Evolutionary conservation across 164 flowering plant species (phyloP), one percentile per base, ranked within the genome.

Genomic region (Tetracentron sinense): DNA sequence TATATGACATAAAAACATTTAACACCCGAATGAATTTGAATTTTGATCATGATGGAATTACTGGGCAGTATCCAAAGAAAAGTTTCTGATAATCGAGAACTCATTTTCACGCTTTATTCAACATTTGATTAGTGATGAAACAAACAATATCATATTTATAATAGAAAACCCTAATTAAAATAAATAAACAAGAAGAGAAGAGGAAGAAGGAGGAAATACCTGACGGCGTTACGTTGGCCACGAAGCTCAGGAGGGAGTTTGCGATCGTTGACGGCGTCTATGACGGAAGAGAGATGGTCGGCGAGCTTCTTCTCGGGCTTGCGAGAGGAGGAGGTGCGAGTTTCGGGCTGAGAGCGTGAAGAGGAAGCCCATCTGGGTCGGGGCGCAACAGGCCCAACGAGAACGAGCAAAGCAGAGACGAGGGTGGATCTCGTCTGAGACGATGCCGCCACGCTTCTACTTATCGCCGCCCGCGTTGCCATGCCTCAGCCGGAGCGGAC

Each of bases 231-330:
- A 30, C 92, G 87, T 17, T 77, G 88, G 60, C 92, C 96, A 33
- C 96, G 97, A 52, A 92, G 88, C 59, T 92, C 90, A 0, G 97
- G 94, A 11, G 96, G 97, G 17, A 92, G 92, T 50, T 89, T 92
- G 0, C 92, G 85, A 55, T 89, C 96, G 58, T 92, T 78, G 55
- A 84, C 87, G 65, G 85, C 85, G 74, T 89, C 97, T 6, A 84
- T 77, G 10, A 82, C 90, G 26, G 84, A 67, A 25, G 96, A 82
- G 11, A 92, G 81, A 59, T 91, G 92, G 20, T 87, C 90, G 4
- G 38, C 53, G n/a, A 61, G 50, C 76, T 82, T 81, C 78, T 82
- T 85, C 61, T 71, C 42, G 1, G 78, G 58, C 22, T 35, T 49
- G 6, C 28, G 20, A 3, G 44, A 27, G 19, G 56, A 31, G 16